A percentile compares a stretch with the other conserved stretches of the same genome.
phyloP scores from a whole-genome alignment of 768 basidiomycete genomes.

The Steccherinum ochraceum region DNA sequence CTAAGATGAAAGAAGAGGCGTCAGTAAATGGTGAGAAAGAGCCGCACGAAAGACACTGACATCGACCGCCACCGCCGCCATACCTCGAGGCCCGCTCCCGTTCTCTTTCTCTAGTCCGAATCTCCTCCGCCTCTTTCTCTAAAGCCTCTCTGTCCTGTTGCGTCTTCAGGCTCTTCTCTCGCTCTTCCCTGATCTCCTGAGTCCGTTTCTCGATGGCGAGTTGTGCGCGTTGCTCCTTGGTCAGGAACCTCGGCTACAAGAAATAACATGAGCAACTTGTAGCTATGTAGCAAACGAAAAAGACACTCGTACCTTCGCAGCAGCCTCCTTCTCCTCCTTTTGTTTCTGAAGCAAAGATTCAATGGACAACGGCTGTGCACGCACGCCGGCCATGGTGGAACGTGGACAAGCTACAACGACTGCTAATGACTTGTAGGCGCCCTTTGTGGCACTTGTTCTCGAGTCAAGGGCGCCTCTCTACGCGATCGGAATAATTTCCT shows the following conservation, averaged over 20 bases:
- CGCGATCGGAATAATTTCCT: background rate
- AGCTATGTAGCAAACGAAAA: slow-evolving; percentile 3
- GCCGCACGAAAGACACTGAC: slow-evolving; percentile 21
- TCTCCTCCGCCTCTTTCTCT: slow-evolving; percentile 68
- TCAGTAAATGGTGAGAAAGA: background rate
- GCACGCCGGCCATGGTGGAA: slow-evolving; percentile 35
- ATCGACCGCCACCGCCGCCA: slow-evolving; percentile 38
- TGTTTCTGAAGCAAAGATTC: slow-evolving; percentile 84
- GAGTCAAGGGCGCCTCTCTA: background rate
- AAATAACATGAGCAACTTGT: background rate
- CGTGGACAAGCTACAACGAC: background rate
- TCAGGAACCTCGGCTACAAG: slow-evolving; percentile 83
- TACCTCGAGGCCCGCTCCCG: slow-evolving; percentile 32
- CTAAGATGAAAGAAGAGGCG: slow-evolving; percentile 4
- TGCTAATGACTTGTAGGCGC: background rate
- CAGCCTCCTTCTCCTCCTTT: slow-evolving; percentile 81
- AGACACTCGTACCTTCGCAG: slow-evolving; percentile 60
- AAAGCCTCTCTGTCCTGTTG: slow-evolving; percentile 60
- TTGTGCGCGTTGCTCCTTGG: slow-evolving; percentile 86
- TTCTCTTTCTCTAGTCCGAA: slow-evolving; percentile 46
- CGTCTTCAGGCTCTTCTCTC: slow-evolving; percentile 54
- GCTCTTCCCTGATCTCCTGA: slow-evolving; percentile 73
- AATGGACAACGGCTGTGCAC: slow-evolving; percentile 77
- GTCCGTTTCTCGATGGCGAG: slow-evolving; percentile 84
- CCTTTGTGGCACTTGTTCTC: background rate